Percentiles rank a stretch among this genome's conserved stretches.
These are phyloP conservation scores for Taiozyma sp. DNA, from an alignment of 1,139 yeast genomes.

Conservation along the genomic window DNA sequence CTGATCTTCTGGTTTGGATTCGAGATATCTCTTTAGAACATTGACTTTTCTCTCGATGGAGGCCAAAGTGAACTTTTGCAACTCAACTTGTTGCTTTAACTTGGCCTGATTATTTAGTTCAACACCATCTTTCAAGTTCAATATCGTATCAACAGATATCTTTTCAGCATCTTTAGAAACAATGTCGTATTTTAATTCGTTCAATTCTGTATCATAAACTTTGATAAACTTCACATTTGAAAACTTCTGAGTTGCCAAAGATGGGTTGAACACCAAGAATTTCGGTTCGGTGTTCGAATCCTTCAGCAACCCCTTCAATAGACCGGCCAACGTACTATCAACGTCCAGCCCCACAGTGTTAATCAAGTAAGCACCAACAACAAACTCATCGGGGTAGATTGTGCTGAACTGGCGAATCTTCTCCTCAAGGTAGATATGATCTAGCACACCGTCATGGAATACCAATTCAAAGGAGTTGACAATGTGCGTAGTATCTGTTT, in stretches of 20 bases:
- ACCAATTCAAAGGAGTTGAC: slow-evolving; percentile 11
- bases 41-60: slow-evolving; percentile 10
- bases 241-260: slow-evolving; percentile 8
- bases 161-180: slow-evolving; percentile 17
- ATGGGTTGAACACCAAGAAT: slow-evolving; percentile 12
- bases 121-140: slow-evolving; percentile 13
- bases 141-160: slow-evolving; percentile 18
- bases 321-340: background rate
- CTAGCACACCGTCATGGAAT: background rate
- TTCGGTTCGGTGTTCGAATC: slow-evolving; percentile 4
- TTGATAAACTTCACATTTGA: slow-evolving; percentile 14
- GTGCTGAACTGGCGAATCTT: slow-evolving; percentile 8
- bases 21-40: slow-evolving; percentile 3
- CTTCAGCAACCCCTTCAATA: background rate
- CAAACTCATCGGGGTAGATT: slow-evolving; percentile 9
- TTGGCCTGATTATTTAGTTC: slow-evolving; percentile 5
- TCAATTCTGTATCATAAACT: slow-evolving; percentile 6
- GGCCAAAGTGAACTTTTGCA: slow-evolving; percentile 9
- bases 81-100: slow-evolving; percentile 6
- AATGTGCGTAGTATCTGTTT: background rate
- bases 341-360: background rate
- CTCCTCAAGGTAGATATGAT: slow-evolving; percentile 3
- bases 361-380: slow-evolving; percentile 11
- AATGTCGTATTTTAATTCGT: slow-evolving; percentile 8
- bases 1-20: slow-evolving; percentile 4